phyloP scores from a whole-genome alignment of 176 grass and related monocot genomes.

The Oryza glumipatula region DNA sequence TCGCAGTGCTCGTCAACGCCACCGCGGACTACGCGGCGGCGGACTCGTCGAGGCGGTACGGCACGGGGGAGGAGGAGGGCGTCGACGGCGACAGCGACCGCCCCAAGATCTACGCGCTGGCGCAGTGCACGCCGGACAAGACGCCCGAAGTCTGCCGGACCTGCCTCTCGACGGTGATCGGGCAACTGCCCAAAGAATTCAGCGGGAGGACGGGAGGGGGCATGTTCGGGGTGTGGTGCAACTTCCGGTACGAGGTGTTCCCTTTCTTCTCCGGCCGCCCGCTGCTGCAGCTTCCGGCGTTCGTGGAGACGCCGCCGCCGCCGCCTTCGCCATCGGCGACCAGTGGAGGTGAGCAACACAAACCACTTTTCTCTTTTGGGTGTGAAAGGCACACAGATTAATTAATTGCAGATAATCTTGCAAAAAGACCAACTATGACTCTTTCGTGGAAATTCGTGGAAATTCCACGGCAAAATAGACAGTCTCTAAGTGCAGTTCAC shows the following conservation, averaged over 20 bases:
- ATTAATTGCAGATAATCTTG: too few relatives aligned
- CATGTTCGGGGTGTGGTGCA: slow-evolving; percentile 51
- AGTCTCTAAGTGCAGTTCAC: neutral
- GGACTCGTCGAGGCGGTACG: slow-evolving; percentile 42
- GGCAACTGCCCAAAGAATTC: neutral
- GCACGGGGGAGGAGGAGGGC: slow-evolving; percentile 31
- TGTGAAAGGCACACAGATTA: too few relatives aligned
- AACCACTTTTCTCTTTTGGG: neutral
- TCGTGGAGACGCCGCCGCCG: slow-evolving; percentile 2
- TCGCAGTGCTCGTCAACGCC: slow-evolving; percentile 36
- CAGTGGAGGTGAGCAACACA: neutral
- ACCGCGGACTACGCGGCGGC: slow-evolving; percentile 38
- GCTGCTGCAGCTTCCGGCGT: slow-evolving; percentile 38
- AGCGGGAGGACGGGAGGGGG: slow-evolving; percentile 28
- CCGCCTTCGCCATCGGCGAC: neutral
- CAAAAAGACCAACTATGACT: neutral
- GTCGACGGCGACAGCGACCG: neutral
- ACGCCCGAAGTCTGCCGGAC: slow-evolving; percentile 24
- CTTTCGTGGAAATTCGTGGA: neutral
- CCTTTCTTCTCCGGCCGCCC: slow-evolving; percentile 52
- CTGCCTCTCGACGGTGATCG: slow-evolving; percentile 31
- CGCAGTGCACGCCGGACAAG: slow-evolving; percentile 55
- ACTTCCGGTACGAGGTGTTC: slow-evolving; percentile 54
- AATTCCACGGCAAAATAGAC: neutral
- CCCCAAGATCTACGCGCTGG: slow-evolving; percentile 48